These are phyloP conservation scores for Raffaelea albimanens DNA, from an alignment of 2,329 filamentous ascomycete species.

Conservation along the genomic window DNA sequence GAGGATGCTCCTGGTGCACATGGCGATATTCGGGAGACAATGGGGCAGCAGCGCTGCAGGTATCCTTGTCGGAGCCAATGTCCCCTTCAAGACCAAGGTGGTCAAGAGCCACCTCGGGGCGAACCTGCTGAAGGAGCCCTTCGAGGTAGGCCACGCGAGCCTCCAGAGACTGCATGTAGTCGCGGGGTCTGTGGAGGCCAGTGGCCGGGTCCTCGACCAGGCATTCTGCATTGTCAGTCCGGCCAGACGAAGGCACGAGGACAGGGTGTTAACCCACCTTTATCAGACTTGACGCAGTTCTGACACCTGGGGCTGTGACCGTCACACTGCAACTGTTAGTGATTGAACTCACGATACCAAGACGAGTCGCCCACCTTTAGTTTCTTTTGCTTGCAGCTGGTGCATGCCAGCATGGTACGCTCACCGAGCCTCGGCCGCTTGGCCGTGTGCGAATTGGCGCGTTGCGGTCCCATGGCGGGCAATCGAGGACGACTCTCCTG, in stretches of 20 bases:
- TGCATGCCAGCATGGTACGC: constrained; percentile 16
- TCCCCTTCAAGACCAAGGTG: constrained; percentile 13
- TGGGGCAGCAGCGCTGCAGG: too few relatives aligned
- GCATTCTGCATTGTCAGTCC: constrained; percentile 3
- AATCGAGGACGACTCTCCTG: not conserved
- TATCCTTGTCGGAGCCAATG: too few relatives aligned
- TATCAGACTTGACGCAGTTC: constrained; percentile 16
- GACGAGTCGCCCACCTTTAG: constrained; percentile 14
- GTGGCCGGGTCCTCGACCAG: constrained; percentile 25
- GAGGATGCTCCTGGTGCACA: not conserved
- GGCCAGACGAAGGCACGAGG: too few relatives aligned
- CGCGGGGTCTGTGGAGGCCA: constrained; percentile 20
- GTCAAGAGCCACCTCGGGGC: constrained; percentile 18
- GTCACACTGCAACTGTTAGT: constrained; percentile 12
- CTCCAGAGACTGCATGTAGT: constrained; percentile 23
- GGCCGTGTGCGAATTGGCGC: not conserved
- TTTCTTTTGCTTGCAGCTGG: constrained; percentile 17
- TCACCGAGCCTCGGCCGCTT: constrained; percentile 16
- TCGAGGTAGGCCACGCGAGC: constrained; percentile 20
- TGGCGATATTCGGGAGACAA: too few relatives aligned
- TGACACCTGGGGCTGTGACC: constrained; percentile 18
- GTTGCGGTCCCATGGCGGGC: not conserved
- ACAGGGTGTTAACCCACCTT: constrained; percentile 7
- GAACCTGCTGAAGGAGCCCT: constrained; percentile 17
- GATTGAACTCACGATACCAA: too few relatives aligned